Conservation (phyloP, 345 rosid species). For the Barbarea vulgaris region DNA sequence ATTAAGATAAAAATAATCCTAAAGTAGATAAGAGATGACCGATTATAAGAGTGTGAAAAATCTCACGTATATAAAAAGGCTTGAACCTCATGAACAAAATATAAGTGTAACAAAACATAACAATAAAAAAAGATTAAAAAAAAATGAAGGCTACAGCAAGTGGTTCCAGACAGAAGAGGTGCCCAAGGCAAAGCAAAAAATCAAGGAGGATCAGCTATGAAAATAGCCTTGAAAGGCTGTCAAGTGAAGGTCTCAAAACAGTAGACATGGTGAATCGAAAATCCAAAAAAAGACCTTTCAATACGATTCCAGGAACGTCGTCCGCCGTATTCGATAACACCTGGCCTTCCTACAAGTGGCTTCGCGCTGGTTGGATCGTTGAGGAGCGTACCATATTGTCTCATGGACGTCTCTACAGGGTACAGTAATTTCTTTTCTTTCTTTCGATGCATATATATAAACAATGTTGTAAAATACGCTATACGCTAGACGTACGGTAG, state of each 20-base stretch:
- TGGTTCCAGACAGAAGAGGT: background rate
- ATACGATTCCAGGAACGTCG: background rate
- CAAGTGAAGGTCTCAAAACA: slow-evolving; percentile 1
- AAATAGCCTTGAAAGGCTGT: background rate
- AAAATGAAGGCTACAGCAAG: background rate
- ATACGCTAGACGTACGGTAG: too few relatives aligned
- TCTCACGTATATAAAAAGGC: background rate
- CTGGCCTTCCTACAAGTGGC: slow-evolving; percentile 1
- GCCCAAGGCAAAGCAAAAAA: background rate
- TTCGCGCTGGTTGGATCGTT: slow-evolving; percentile 19
- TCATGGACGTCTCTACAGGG: slow-evolving; percentile 8
- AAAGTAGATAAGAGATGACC: background rate
- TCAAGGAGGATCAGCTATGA: background rate
- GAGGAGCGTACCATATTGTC: slow-evolving; percentile 18
- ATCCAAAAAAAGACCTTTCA: background rate
- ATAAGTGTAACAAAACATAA: background rate
- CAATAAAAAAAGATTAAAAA: background rate
- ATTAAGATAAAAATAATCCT: background rate
- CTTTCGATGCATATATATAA: too few relatives aligned
- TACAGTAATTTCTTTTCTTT: background rate
- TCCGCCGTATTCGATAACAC: slow-evolving; percentile 5
- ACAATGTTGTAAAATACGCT: too few relatives aligned
- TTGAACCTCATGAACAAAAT: background rate
- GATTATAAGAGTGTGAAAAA: background rate
- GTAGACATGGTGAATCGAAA: background rate